Conservation (phyloP, 1,284 basidiomycete genomes). For the Puccinia triticina region DNA sequence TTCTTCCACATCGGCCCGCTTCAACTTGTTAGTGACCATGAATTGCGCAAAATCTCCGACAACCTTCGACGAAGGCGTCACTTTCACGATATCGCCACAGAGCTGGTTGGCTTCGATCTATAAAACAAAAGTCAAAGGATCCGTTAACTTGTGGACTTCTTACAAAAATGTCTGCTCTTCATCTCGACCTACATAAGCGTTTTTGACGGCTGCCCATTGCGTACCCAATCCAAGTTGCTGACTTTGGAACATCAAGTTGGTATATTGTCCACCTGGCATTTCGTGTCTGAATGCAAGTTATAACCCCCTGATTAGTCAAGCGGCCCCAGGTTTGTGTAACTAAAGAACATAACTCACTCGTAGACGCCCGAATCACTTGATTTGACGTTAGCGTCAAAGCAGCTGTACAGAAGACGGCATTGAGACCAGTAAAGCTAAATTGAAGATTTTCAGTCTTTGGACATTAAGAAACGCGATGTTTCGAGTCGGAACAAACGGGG, state of each 20-base stretch:
- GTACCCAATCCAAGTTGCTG: slow-evolving; percentile 94
- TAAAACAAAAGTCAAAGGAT: neutral
- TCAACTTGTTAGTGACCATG: slow-evolving; percentile 94
- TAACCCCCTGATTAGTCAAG: slow-evolving; percentile 66
- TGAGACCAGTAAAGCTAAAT: slow-evolving; percentile 85
- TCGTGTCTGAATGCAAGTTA: slow-evolving; percentile 94
- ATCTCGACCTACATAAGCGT: slow-evolving; percentile 70
- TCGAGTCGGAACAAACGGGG: neutral
- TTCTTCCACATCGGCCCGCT: slow-evolving; percentile 81
- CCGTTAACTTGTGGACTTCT: neutral
- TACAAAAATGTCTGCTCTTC: neutral
- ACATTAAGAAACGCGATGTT: neutral
- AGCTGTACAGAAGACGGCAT: slow-evolving; percentile 89
- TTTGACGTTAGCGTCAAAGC: slow-evolving; percentile 98
- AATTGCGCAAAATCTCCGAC: slow-evolving; percentile 96
- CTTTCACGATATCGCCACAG: slow-evolving; percentile 99
- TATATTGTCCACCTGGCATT: slow-evolving; percentile 87
- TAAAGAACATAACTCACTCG: slow-evolving; percentile 27
- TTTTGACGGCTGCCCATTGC: slow-evolving; percentile 96
- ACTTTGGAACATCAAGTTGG: slow-evolving; percentile 82
- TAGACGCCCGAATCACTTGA: slow-evolving; percentile 67
- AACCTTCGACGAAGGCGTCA: slow-evolving; percentile 98
- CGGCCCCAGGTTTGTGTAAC: neutral
- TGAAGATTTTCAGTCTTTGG: neutral
- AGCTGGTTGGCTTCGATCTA: slow-evolving; percentile 62